phyloP scores from a whole-genome alignment of 2,329 filamentous ascomycete genomes.

The Colletotrichum melonis region DNA sequence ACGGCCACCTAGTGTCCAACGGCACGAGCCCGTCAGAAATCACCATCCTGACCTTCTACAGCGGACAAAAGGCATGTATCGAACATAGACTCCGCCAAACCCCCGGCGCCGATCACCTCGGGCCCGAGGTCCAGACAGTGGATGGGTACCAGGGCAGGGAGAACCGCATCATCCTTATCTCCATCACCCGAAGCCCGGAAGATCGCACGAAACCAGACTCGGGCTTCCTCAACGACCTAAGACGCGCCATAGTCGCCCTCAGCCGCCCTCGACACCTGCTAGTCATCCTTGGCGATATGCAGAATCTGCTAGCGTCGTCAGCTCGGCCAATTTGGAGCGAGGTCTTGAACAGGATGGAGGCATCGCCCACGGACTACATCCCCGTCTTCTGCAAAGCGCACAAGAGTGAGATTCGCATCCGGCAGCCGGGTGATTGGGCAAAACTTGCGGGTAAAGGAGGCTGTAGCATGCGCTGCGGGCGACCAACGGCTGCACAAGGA shows the following conservation, averaged over 20 bases:
- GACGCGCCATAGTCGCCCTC: constrained; percentile 68
- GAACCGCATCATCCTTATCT: constrained; percentile 85
- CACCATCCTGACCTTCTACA: constrained; percentile 89
- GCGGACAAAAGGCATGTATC: constrained; percentile 80
- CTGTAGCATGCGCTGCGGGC: constrained; percentile 4
- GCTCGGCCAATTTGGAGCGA: constrained; percentile 59
- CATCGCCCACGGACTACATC: constrained; percentile 53
- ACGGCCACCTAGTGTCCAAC: constrained; percentile 78
- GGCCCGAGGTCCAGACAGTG: constrained; percentile 67
- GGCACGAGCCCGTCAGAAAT: constrained; percentile 70
- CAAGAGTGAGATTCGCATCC: constrained; percentile 60
- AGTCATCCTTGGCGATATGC: constrained; percentile 85
- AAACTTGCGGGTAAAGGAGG: constrained; percentile 28
- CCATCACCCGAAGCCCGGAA: constrained; percentile 78
- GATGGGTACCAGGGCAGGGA: constrained; percentile 94
- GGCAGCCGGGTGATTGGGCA: constrained; percentile 64
- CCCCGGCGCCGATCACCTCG: constrained; percentile 23
- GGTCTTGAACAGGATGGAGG: constrained; percentile 56
- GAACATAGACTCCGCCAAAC: constrained; percentile 54
- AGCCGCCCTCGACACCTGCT: constrained; percentile 81
- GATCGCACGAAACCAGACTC: constrained; percentile 57
- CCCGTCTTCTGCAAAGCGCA: constrained; percentile 75
- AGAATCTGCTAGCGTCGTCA: constrained; percentile 53
- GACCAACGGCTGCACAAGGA: background rate
- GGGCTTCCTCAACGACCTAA: constrained; percentile 78